phyloP scores from a whole-genome alignment of 768 basidiomycete genomes.

The Phlegmacium glaucopus region DNA sequence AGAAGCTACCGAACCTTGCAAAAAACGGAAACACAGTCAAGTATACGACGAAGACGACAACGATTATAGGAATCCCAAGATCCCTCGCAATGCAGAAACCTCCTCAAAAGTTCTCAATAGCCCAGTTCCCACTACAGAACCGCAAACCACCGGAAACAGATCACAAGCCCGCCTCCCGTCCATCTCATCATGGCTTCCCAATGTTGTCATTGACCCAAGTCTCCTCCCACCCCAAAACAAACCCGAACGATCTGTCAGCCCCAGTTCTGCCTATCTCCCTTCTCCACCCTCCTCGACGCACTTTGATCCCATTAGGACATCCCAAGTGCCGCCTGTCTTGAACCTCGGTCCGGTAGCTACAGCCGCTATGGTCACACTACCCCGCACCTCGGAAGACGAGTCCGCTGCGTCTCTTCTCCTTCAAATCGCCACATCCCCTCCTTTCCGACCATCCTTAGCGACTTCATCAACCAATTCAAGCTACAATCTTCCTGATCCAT shows the following conservation, averaged over 20 bases:
- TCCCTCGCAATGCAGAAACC: slow-evolving; percentile 3
- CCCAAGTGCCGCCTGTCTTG: slow-evolving; percentile 37
- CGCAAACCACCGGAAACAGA: too few species aligned
- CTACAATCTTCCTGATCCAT: slow-evolving; percentile 8
- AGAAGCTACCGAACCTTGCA: background rate
- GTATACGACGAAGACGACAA: slow-evolving; percentile 6
- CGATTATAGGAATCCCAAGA: slow-evolving; percentile 4
- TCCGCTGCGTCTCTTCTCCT: slow-evolving; percentile 63
- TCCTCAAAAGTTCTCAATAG: background rate
- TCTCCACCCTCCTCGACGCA: slow-evolving; percentile 57
- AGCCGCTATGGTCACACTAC: slow-evolving; percentile 1
- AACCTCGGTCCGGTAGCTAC: slow-evolving; percentile 29
- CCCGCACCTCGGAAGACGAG: slow-evolving; percentile 63
- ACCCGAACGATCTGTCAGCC: slow-evolving; percentile 10
- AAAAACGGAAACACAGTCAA: slow-evolving; percentile 16
- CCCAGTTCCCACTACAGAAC: slow-evolving; percentile 1
- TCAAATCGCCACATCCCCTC: slow-evolving; percentile 53
- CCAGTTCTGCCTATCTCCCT: slow-evolving; percentile 36
- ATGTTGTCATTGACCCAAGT: slow-evolving; percentile 30
- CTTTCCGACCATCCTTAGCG: slow-evolving; percentile 16
- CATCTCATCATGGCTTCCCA: slow-evolving; percentile 68
- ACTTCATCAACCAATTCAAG: slow-evolving; percentile 2
- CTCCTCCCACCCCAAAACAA: slow-evolving; percentile 14
- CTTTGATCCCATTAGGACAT: slow-evolving; percentile 38
- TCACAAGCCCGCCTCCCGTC: slow-evolving; percentile 48